Conservation (phyloP, 192 early-diverging fungal genomes). For the Thamnidium elegans region DNA sequence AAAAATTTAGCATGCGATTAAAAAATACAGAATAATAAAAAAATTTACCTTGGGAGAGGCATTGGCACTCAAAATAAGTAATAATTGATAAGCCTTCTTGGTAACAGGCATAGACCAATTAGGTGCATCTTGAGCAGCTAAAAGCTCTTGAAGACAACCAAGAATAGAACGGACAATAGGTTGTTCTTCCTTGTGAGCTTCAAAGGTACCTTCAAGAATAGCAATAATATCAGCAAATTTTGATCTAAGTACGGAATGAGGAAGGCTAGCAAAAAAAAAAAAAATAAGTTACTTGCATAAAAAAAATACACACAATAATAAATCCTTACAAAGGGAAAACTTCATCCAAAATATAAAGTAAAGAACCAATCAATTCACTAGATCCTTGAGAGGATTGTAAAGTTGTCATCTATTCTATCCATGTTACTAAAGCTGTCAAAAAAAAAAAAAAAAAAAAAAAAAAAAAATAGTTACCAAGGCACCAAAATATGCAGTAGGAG, state of each 20-base stretch:
- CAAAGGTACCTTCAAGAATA: conserved; percentile 63
- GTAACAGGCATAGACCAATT: conserved; percentile 68
- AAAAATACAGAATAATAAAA: neutral
- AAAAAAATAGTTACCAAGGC: conserved; percentile 56
- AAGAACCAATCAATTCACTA: conserved; percentile 50
- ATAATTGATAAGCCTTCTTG: conserved; percentile 67
- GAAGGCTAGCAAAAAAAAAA: conserved; percentile 34
- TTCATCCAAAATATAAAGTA: conserved; percentile 80
- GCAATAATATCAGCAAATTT: conserved; percentile 64
- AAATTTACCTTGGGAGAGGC: conserved; percentile 72
- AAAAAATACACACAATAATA: neutral
- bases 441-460: neutral
- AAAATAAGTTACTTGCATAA: neutral
- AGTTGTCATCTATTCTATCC: conserved; percentile 49
- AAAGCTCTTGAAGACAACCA: conserved; percentile 72
- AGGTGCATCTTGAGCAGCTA: conserved; percentile 73
- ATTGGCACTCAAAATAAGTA: conserved; percentile 79
- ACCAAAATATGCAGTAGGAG: conserved; percentile 88
- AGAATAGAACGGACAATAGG: conserved; percentile 78
- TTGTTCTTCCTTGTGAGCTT: conserved; percentile 61
- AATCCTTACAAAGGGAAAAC: conserved; percentile 63
- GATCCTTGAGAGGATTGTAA: conserved; percentile 37
- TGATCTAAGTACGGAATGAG: conserved; percentile 52
- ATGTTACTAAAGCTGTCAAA: conserved; percentile 9
- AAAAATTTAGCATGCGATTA: neutral